Conservation (phyloP, 2,329 filamentous ascomycete species). For the Penicillium hordei region DNA sequence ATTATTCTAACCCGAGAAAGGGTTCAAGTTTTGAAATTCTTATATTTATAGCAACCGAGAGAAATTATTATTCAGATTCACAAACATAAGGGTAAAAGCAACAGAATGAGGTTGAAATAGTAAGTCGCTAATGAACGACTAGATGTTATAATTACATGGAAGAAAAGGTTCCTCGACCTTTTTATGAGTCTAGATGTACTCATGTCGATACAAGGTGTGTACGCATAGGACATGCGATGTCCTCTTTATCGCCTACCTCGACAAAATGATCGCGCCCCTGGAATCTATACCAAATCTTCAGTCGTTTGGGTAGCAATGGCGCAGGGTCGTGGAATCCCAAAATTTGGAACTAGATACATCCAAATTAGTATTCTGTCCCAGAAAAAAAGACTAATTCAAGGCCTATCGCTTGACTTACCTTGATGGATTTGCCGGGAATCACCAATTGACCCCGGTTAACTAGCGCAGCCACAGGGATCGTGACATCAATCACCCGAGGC, state of each 20-base stretch:
- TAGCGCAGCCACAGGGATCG: slow-evolving; percentile 46
- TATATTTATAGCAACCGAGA: too few relatives aligned
- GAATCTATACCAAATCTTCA: slow-evolving; percentile 47
- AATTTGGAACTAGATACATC: slow-evolving; percentile 38
- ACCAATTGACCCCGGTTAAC: slow-evolving; percentile 44
- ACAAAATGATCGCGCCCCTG: slow-evolving; percentile 40
- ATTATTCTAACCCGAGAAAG: not conserved
- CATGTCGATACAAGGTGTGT: slow-evolving; percentile 32
- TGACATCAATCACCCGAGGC: slow-evolving; percentile 40
- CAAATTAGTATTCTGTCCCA: slow-evolving; percentile 19
- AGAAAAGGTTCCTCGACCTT: not conserved
- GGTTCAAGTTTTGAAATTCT: rapidly evolving
- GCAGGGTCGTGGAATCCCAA: slow-evolving; percentile 47
- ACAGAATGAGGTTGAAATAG: not conserved
- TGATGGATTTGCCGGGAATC: slow-evolving; percentile 37
- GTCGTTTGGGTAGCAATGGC: slow-evolving; percentile 41
- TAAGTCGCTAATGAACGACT: slow-evolving; percentile 7
- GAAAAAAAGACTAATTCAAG: not conserved
- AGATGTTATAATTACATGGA: slow-evolving; percentile 20
- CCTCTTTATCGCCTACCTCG: slow-evolving; percentile 40
- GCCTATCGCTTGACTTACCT: slow-evolving; percentile 28
- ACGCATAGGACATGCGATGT: slow-evolving; percentile 41
- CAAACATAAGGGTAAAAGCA: not conserved
- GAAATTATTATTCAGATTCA: not conserved
- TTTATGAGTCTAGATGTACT: slow-evolving; percentile 1